phyloP scores from a whole-genome alignment of 768 basidiomycete species.

The Phallus indusiatus region DNA sequence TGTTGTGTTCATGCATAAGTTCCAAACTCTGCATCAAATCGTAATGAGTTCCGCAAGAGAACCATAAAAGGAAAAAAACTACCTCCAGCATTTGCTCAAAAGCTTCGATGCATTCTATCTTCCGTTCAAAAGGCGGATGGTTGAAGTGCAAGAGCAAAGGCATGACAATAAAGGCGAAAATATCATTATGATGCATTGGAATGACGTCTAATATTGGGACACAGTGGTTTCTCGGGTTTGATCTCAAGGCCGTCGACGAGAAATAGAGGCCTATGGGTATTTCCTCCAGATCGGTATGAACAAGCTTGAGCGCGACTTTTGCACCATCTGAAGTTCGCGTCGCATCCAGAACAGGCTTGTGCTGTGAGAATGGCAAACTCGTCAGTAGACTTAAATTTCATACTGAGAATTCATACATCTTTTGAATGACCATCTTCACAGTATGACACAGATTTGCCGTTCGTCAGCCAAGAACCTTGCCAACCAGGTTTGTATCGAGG shows the following conservation, averaged over 20 bases:
- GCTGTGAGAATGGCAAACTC: not conserved
- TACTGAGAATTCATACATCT: no score
- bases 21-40: not conserved
- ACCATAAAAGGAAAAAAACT: no score
- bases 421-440: no score
- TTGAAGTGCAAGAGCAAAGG: constrained; percentile 10
- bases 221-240: constrained; percentile 13
- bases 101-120: constrained; percentile 12
- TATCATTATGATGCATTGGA: constrained; percentile 3
- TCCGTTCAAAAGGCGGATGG: constrained; percentile 7
- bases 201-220: constrained; percentile 13
- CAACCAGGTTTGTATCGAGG: no score
- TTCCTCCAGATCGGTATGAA: not conserved
- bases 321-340: not conserved
- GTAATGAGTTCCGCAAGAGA: no score
- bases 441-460: no score
- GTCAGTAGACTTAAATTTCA: no score
- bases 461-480: no score
- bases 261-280: constrained; percentile 8
- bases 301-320: not conserved
- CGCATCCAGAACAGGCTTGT: not conserved
- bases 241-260: constrained; percentile 4
- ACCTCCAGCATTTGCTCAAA: constrained; percentile 14
- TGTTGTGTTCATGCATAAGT: not conserved
- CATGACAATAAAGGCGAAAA: constrained; percentile 11